Evolutionary conservation across 2,329 filamentous ascomycete species (phyloP).

Genomic region (Metarhizium robertsii): DNA sequence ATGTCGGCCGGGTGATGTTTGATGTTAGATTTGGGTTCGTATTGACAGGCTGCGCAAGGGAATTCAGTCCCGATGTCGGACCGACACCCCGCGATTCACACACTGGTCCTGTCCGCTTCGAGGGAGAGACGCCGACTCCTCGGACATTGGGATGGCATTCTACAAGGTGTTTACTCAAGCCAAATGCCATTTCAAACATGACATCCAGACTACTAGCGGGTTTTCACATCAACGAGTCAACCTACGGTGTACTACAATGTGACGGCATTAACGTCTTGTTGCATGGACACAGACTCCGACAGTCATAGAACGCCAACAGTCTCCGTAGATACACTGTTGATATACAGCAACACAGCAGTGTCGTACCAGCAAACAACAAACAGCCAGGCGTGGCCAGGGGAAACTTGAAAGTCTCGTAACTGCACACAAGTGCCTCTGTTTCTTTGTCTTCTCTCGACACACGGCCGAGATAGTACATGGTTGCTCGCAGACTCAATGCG

Average conservation of each 20-base stretch:
- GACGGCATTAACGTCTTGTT: no score
- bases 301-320: no score
- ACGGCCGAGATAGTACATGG: neutral
- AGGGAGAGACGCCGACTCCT: neutral
- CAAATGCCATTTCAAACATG: no score
- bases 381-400: neutral
- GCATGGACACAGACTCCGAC: no score
- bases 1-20: neutral
- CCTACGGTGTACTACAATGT: neutral
- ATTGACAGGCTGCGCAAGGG: no score
- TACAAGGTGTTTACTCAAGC: no score
- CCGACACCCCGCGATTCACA: neutral
- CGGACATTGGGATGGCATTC: no score
- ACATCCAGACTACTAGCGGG: no score
- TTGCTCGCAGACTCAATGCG: neutral
- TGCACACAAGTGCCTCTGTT: constrained; percentile 1
- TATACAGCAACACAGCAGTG: neutral
- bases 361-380: neutral
- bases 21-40: neutral
- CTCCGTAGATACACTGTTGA: neutral
- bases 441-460: neutral
- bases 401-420: neutral
- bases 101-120: neutral
- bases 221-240: no score
- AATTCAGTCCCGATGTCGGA: neutral